Percentiles rank a stretch among this genome's conserved stretches.
Evolutionary conservation across 2,329 filamentous ascomycete genomes (phyloP).

Genomic region (Corynespora cassiicola): DNA sequence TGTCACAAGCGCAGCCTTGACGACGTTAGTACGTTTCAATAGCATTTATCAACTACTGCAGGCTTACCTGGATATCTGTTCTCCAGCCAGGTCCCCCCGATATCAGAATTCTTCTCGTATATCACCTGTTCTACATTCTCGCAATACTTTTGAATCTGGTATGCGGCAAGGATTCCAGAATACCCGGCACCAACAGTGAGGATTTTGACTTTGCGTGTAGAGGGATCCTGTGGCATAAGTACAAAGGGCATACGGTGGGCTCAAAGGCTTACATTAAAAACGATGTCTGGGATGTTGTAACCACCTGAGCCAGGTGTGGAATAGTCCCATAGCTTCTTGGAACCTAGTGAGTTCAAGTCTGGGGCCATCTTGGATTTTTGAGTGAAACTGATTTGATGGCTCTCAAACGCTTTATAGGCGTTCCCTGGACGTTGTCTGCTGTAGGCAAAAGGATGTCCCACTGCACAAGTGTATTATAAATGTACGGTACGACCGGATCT

Average conservation of each 20-base stretch:
- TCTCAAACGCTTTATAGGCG: too few species aligned
- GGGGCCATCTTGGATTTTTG: too few species aligned
- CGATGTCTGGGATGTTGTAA: slow-evolving; percentile 49
- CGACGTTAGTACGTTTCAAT: slow-evolving; percentile 5
- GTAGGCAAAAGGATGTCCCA: too few species aligned
- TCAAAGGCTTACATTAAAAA: slow-evolving; percentile 38
- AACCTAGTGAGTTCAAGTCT: slow-evolving; percentile 47
- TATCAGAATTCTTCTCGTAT: slow-evolving; percentile 55
- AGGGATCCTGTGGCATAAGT: too few species aligned
- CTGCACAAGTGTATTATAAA: too few species aligned
- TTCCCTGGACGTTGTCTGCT: too few species aligned
- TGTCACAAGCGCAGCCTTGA: slow-evolving; percentile 51
- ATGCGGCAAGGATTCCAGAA: slow-evolving; percentile 55
- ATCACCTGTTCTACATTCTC: slow-evolving; percentile 55
- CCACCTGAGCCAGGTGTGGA: slow-evolving; percentile 51
- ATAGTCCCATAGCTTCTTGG: slow-evolving; percentile 49
- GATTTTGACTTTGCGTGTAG: slow-evolving; percentile 53
- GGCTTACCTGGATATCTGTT: slow-evolving; percentile 46
- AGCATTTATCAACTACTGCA: not conserved
- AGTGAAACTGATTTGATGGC: too few species aligned
- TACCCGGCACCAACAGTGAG: slow-evolving; percentile 58
- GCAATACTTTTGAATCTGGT: slow-evolving; percentile 53
- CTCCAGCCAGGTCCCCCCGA: slow-evolving; percentile 56
- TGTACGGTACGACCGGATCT: too few species aligned
- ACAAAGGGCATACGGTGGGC: too few species aligned